Percentiles rank a stretch among this genome's conserved stretches.
These are phyloP conservation scores for Aspergillus calidoustus DNA, from an alignment of 2,329 filamentous ascomycete genomes.

Conservation along the genomic window DNA sequence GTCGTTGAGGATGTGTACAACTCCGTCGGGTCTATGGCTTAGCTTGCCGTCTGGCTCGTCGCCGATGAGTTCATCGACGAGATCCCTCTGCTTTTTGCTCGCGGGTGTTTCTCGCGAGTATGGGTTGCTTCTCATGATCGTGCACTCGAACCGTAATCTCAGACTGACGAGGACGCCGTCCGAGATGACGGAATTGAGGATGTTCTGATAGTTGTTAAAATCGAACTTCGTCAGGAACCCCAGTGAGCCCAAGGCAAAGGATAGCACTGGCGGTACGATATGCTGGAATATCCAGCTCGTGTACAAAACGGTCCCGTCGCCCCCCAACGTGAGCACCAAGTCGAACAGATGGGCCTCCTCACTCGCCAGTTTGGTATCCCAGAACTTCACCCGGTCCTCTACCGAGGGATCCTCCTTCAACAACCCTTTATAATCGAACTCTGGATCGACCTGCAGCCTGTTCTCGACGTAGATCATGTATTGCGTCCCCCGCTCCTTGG, in stretches of 20 bases:
- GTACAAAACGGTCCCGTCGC: slow-evolving; percentile 96
- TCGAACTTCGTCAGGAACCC: slow-evolving; percentile 98
- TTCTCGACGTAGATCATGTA: slow-evolving; percentile 85
- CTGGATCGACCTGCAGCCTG: slow-evolving; percentile 69
- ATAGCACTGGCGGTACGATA: slow-evolving; percentile 89
- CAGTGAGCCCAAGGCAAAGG: slow-evolving; percentile 87
- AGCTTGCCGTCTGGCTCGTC: slow-evolving; percentile 81
- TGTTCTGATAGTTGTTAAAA: slow-evolving; percentile 74
- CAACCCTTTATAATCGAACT: slow-evolving; percentile 74
- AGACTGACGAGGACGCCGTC: slow-evolving; percentile 89
- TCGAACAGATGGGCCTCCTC: slow-evolving; percentile 85
- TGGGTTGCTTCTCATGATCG: slow-evolving; percentile 73
- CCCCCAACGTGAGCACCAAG: slow-evolving; percentile 88
- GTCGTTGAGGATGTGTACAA: slow-evolving; percentile 92
- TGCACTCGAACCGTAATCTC: slow-evolving; percentile 87
- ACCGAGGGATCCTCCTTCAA: slow-evolving; percentile 63
- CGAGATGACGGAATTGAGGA: slow-evolving; percentile 71
- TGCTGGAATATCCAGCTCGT: slow-evolving; percentile 96
- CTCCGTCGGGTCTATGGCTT: slow-evolving; percentile 83
- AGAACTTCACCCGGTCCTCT: slow-evolving; percentile 71
- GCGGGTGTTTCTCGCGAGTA: slow-evolving; percentile 33
- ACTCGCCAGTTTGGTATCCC: slow-evolving; percentile 79
- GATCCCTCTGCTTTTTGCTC: slow-evolving; percentile 60
- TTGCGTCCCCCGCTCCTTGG: slow-evolving; percentile 65
- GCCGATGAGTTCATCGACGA: slow-evolving; percentile 88